Evolutionary conservation across 2,329 filamentous ascomycete species (phyloP).

Genomic region (Endoconidiophora polonica): DNA sequence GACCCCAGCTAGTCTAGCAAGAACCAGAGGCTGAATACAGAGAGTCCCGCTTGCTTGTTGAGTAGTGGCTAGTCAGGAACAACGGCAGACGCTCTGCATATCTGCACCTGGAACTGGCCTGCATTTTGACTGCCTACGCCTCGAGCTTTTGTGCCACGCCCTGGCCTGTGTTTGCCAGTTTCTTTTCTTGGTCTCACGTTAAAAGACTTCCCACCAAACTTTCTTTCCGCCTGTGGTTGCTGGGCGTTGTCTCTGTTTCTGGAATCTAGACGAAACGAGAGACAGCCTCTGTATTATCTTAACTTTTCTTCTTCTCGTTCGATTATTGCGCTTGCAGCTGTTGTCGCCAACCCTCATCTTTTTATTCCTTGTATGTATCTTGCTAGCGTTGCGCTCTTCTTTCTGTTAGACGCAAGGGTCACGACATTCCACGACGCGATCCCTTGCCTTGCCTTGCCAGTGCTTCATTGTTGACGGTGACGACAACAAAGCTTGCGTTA

Average conservation of each 20-base stretch:
- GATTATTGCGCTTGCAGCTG: background rate
- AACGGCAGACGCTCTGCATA: no score
- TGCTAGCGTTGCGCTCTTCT: background rate
- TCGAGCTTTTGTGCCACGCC: background rate
- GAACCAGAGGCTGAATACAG: no score
- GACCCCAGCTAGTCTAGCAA: no score
- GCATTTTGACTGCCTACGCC: background rate
- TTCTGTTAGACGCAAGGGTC: conserved; percentile 2
- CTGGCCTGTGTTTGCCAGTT: background rate
- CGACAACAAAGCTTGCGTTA: background rate
- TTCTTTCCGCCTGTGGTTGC: background rate
- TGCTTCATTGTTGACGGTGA: background rate
- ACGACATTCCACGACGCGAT: conserved; percentile 7
- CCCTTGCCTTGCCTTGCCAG: conserved; percentile 1
- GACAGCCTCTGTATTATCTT: background rate
- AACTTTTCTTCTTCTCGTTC: background rate
- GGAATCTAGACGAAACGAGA: background rate
- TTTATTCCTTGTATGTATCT: background rate
- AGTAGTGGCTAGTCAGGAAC: no score
- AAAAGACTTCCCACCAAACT: background rate
- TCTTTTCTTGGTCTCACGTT: background rate
- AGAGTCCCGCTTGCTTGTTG: no score
- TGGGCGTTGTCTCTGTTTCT: background rate
- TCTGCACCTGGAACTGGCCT: background rate
- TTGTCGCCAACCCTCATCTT: background rate